A percentile compares a stretch with the other conserved stretches of the same genome.
These are phyloP conservation scores for Rickenella mellea DNA, from an alignment of 768 basidiomycete species.

Conservation along the genomic window DNA sequence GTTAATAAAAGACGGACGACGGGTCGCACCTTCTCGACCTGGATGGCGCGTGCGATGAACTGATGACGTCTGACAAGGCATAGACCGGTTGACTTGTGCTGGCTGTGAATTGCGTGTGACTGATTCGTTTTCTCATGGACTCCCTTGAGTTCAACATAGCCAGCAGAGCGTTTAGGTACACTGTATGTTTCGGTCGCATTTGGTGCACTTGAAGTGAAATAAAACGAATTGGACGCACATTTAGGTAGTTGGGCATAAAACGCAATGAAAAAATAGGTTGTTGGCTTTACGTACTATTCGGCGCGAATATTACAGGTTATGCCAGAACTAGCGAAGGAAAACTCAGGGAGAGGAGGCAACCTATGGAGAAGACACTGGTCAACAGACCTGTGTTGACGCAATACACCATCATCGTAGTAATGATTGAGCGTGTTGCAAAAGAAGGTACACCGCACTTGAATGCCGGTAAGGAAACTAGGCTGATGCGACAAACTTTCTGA, in stretches of 20 bases:
- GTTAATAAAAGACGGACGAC: no score
- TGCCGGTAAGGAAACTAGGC: not conserved
- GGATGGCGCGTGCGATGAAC: no score
- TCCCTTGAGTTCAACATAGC: not conserved
- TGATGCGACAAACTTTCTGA: constrained; percentile 26
- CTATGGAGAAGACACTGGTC: constrained; percentile 15
- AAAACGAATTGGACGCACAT: constrained; percentile 6
- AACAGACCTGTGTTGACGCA: constrained; percentile 16
- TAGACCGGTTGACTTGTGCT: no score
- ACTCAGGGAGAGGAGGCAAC: constrained; percentile 12
- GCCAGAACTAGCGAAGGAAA: not conserved
- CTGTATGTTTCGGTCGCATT: not conserved
- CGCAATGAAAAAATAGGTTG: constrained; percentile 14
- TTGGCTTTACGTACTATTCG: constrained; percentile 11
- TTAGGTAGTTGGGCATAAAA: constrained; percentile 16
- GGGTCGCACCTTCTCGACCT: no score
- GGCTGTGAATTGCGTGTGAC: no score
- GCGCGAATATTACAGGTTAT: not conserved
- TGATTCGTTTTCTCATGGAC: not conserved
- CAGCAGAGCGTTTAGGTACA: not conserved
- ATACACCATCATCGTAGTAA: constrained; percentile 23
- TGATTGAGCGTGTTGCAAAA: constrained; percentile 47
- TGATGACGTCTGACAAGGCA: no score
- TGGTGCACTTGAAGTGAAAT: not conserved
- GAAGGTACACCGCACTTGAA: not conserved